These are phyloP conservation scores for Aspergillus conjunctus DNA, from an alignment of 495 filamentous ascomycete species.

Conservation along the genomic window DNA sequence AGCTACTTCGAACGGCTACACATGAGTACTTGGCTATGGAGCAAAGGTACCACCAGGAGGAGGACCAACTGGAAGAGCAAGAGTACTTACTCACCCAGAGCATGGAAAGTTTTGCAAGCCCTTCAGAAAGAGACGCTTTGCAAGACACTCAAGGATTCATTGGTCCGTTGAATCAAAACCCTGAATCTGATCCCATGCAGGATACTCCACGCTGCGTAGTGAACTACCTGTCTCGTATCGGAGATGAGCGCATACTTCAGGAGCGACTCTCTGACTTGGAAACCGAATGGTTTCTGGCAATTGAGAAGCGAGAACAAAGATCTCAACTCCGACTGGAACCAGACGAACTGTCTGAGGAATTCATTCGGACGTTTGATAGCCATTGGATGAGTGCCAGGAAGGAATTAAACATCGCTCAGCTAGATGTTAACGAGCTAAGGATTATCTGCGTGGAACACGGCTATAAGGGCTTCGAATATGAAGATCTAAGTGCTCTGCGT, in stretches of 20 bases:
- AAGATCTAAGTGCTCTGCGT: slow-evolving; percentile 9
- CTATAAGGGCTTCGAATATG: slow-evolving; percentile 17
- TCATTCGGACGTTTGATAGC: slow-evolving; percentile 28
- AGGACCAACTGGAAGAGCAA: slow-evolving; percentile 30
- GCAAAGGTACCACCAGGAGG: slow-evolving; percentile 28
- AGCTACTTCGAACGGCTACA: slow-evolving; percentile 24
- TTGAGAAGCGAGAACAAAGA: slow-evolving; percentile 24
- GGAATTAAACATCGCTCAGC: slow-evolving; percentile 26
- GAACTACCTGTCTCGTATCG: slow-evolving; percentile 33
- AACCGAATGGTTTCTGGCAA: slow-evolving; percentile 23
- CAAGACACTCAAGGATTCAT: not conserved
- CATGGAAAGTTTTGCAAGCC: slow-evolving; percentile 21
- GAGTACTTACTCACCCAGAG: slow-evolving; percentile 30
- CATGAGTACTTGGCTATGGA: slow-evolving; percentile 29
- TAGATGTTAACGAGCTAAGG: slow-evolving; percentile 25
- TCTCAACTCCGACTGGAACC: slow-evolving; percentile 22
- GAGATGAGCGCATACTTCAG: slow-evolving; percentile 30
- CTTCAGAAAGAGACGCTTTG: not conserved
- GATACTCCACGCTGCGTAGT: slow-evolving; percentile 17
- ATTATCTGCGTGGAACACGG: slow-evolving; percentile 25
- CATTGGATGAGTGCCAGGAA: slow-evolving; percentile 20
- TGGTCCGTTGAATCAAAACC: slow-evolving; percentile 1
- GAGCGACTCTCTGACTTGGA: slow-evolving; percentile 34
- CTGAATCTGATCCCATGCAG: not conserved
- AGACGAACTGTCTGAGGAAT: slow-evolving; percentile 28